Evolutionary conservation across 352 stramenopile genomes (phyloP).

Genomic region (Phytophthora boehmeriae): DNA sequence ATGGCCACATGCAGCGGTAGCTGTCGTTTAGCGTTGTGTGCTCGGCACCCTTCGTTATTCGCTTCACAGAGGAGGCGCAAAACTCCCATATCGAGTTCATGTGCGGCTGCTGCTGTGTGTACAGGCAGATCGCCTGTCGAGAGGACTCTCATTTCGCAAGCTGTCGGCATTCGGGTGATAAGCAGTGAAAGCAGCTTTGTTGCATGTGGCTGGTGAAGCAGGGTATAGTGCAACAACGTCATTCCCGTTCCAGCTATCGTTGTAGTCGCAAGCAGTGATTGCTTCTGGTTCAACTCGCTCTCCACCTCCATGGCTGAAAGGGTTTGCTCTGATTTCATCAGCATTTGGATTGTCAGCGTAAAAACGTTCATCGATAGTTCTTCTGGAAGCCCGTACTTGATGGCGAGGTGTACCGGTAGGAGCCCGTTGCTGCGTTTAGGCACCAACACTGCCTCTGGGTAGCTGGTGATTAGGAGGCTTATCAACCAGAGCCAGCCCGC

Average conservation of each 20-base stretch:
- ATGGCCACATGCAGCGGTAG: constrained; percentile 63
- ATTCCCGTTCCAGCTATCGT: constrained; percentile 44
- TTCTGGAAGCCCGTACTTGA: constrained; percentile 47
- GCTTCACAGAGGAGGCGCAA: constrained; percentile 35
- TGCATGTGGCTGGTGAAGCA: constrained; percentile 47
- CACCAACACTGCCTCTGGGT: constrained; percentile 24
- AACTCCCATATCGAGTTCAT: constrained; percentile 19
- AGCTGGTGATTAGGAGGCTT: constrained; percentile 20
- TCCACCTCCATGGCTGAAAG: not conserved
- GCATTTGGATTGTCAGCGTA: constrained; percentile 9
- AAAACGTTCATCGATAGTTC: constrained; percentile 24
- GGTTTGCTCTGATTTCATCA: constrained; percentile 5
- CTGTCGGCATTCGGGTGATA: constrained; percentile 24
- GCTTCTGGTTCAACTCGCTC: not conserved
- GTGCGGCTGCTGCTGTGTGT: constrained; percentile 19
- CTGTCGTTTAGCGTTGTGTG: constrained; percentile 46
- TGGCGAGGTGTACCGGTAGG: constrained; percentile 47
- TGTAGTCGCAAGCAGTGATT: constrained; percentile 16
- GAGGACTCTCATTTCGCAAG: constrained; percentile 25
- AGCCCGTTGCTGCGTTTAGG: constrained; percentile 32
- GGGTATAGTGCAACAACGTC: constrained; percentile 64
- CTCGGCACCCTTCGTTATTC: constrained; percentile 38
- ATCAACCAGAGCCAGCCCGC: constrained; percentile 41
- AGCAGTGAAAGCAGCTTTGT: constrained; percentile 38
- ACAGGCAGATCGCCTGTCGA: constrained; percentile 32